phyloP scores from a whole-genome alignment of 345 rosid genomes.

The Citrus sp. region DNA sequence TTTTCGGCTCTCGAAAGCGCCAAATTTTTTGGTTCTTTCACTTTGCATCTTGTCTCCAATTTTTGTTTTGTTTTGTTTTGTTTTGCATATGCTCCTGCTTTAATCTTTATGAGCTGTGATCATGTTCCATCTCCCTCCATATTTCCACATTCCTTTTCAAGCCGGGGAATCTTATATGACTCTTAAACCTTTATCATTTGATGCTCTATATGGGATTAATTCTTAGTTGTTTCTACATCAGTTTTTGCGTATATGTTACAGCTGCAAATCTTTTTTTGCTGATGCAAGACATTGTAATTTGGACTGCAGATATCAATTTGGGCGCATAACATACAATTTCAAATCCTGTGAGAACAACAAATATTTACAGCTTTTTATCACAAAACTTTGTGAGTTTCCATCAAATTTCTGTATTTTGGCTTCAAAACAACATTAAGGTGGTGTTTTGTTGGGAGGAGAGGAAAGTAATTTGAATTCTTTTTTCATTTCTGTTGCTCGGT shows the following conservation, averaged over 20 bases:
- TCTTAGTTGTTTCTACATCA: background rate
- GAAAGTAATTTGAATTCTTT: too few relatives aligned
- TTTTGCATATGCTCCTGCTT: background rate
- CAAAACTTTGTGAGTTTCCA: too few relatives aligned
- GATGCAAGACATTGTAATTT: too few relatives aligned
- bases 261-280: too few relatives aligned
- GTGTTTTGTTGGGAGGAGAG: too few relatives aligned
- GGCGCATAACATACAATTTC: too few relatives aligned
- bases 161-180: background rate
- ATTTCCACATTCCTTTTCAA: background rate
- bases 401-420: too few relatives aligned
- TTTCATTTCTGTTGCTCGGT: fast-evolving
- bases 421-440: too few relatives aligned
- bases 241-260: too few relatives aligned
- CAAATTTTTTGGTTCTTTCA: background rate
- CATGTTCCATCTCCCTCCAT: background rate
- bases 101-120: background rate
- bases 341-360: too few relatives aligned
- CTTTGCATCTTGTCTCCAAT: background rate
- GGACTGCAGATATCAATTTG: too few relatives aligned
- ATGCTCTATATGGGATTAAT: background rate
- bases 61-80: background rate
- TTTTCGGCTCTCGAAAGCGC: background rate
- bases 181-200: background rate
- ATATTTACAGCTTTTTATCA: too few relatives aligned